Evolutionary conservation across 2,329 filamentous ascomycete species (phyloP), one percentile per base, ranked within the genome.

Genomic region (Tetracladium maxilliforme): DNA sequence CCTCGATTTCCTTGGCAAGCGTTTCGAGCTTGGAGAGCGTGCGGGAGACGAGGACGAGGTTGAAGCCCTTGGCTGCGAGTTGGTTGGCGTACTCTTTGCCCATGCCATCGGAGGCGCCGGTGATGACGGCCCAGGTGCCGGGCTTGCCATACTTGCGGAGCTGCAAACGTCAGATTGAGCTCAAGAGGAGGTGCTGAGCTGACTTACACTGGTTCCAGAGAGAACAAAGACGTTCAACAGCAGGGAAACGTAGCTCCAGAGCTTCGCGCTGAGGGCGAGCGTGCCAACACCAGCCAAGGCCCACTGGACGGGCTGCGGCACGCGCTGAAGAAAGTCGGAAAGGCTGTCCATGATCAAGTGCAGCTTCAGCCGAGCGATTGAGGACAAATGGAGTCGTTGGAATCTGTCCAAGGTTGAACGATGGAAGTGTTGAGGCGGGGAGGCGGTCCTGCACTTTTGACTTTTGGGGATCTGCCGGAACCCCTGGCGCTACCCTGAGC

Each of bases 21-120:
- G 70, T 52, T 27, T 81, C 70, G 37, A 98, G 75, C 56, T 98
- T 98, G 20, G 82, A 82, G 38, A 79, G 67, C n/a, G 92, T 95
- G 42, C 92, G 86, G 22, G 90, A 95, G 33, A 98, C 76, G 39
- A 98, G 81, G 33, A 98, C 60, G 40, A 95, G 63, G 55, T 94
- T 95, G 70, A 87, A 98, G 42, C 86, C 86, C 48, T 90, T 86
- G 33, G 70, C 62, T 14, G 90, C 86, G 29, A 98, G 74, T 50
- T 95, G 84, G 16, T 78, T 64, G 19, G 87, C 83, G 48, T 83
- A 98, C 57, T 98, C 90, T 56, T 93, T 95, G 47, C 90, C 90
- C 34, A 98, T 74, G 35, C 90, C 92, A 52, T 98, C 90, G 8
- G 86, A 94, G 25, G 87, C 90, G 34, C 90, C 90, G 14, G 90